Conservation (phyloP, 179 eudicot genomes). For the Nepenthes alata region DNA sequence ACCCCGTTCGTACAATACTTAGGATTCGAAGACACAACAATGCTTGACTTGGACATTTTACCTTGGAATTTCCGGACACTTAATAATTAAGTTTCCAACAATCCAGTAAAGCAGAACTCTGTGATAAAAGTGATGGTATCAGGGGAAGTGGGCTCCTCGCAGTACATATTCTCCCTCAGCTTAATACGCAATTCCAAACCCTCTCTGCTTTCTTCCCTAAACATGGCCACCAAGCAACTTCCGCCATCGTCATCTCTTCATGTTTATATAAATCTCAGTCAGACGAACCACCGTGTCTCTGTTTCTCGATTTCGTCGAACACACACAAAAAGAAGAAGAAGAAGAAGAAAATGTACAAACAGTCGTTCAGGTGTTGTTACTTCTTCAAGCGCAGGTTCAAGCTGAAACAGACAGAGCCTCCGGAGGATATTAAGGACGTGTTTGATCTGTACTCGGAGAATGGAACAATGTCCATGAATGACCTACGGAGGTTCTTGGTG, state of each 20-base stretch:
- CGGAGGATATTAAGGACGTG: slow-evolving; percentile 26
- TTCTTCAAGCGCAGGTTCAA: slow-evolving; percentile 35
- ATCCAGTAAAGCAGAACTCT: too few species aligned
- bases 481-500: slow-evolving; percentile 21
- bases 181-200: too few species aligned
- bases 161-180: too few species aligned
- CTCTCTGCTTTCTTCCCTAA: background rate
- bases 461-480: slow-evolving; percentile 27
- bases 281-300: background rate
- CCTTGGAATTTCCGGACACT: too few species aligned
- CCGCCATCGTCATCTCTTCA: background rate
- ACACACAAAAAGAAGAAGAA: too few species aligned
- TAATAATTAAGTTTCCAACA: too few species aligned
- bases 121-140: too few species aligned
- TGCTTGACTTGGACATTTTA: too few species aligned
- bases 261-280: background rate
- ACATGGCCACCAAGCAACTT: background rate
- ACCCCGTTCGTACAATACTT: too few species aligned
- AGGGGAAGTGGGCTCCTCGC: too few species aligned
- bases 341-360: slow-evolving; percentile 15
- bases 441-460: slow-evolving; percentile 31
- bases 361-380: slow-evolving; percentile 37
- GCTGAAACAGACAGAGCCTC: slow-evolving; percentile 27
- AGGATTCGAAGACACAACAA: too few species aligned
- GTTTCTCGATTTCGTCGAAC: too few species aligned